Conservation (phyloP, 805 yeast genomes). For the Kluyveromyces nonfermentans region DNA sequence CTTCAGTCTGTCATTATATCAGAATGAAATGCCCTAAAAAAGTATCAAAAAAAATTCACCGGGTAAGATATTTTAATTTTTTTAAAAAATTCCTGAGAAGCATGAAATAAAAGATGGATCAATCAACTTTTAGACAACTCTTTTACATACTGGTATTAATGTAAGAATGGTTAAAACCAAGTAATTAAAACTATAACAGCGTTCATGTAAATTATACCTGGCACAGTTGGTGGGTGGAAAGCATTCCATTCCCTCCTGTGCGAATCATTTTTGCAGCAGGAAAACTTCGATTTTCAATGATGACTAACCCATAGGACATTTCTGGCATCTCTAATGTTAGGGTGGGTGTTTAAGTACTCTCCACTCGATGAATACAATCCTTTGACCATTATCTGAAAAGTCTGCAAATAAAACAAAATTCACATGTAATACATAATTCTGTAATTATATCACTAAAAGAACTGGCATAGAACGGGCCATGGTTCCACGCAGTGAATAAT, state of each 20-base stretch:
- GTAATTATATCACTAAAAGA: not conserved
- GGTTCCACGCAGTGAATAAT: not conserved
- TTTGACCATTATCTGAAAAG: constrained; percentile 50
- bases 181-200: no score
- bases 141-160: no score
- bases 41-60: no score
- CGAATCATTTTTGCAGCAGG: not conserved
- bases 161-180: no score
- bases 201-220: not conserved
- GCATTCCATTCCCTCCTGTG: constrained; percentile 1
- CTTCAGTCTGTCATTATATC: no score
- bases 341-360: constrained; percentile 40
- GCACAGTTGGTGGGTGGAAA: constrained; percentile 2
- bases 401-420: not conserved
- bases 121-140: no score
- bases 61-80: no score
- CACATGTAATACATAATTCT: not conserved
- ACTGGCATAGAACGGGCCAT: not conserved
- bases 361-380: constrained; percentile 71
- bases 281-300: constrained; percentile 9
- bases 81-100: no score
- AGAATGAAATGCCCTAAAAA: no score
- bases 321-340: constrained; percentile 95
- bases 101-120: no score
- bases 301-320: constrained; percentile 39